Base-by-base conservation (phyloP, 164 flowering plant genomes). In the Echeveria elegans region DNA sequence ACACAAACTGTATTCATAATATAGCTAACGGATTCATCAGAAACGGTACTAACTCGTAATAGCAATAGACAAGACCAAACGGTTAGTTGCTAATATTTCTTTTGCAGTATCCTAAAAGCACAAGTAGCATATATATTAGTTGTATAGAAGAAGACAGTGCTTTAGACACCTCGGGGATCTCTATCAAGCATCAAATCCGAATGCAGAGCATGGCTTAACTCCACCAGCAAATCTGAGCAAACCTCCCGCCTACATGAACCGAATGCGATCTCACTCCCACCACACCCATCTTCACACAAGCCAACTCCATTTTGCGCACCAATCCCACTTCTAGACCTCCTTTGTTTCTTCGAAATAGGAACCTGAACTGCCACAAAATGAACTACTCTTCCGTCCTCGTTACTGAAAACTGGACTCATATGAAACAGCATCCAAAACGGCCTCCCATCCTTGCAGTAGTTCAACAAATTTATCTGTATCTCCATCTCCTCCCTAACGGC, bases 371-470 rank as follows among this genome's bases (percentile, higher is more conserved):
- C 89, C 45, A 93, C 83, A 71, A 93, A 90, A 73, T 93, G 86
- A 64, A 72, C 70, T 59, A 85, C 92, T 70, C 78, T 77, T 6
- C 93, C 98, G 66, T 84, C 90, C 5, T 82, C 82, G 68, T 75
- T 73, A 28, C 83, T 66, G 38, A 88, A 88, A 66, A 93, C 85
- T 2, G 98, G 98, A 59, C 82, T 69, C 86, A 93, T 73, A 23
- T 78, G 83, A 76, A 93, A 90, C 81, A 90, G 70, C 78, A 88
- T 84, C 98, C 96, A 87, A 76, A 87, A 80, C 14, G 92, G 96
- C 0, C 88, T 81, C 74, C 96, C 94, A 58, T 88, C 96, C 62
- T 85, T 88, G 19, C 82, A 74, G 69, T 87, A 88, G 71, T 90
- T 88, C 86, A 90, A 71, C 77, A 93, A 72, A 59, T 50, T 83